Evolutionary conservation across 202 grass and related monocot species (phyloP).

Genomic region (Cymbopogon flexuosus): DNA sequence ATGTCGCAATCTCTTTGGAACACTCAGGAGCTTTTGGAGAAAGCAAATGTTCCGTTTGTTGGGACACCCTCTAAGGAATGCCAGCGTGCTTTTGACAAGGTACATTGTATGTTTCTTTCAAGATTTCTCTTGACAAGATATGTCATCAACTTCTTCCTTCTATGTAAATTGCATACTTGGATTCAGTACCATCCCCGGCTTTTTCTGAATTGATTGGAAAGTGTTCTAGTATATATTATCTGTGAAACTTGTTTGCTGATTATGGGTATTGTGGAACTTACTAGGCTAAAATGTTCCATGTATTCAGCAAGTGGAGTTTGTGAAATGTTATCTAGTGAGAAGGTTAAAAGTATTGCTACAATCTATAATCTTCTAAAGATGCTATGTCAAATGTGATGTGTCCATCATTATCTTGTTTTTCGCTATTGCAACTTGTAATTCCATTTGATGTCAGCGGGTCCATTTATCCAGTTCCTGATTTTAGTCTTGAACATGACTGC

Average conservation of each 20-base stretch:
- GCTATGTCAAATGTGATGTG: background rate
- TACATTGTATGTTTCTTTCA: slow-evolving; percentile 32
- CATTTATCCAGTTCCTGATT: slow-evolving; percentile 9
- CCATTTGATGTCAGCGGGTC: slow-evolving; percentile 6
- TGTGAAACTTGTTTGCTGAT: background rate
- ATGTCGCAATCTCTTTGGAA: slow-evolving; percentile 16
- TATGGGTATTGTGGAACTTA: background rate
- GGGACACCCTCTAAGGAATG: slow-evolving; percentile 63
- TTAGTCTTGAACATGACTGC: slow-evolving; percentile 31
- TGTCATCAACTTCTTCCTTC: background rate
- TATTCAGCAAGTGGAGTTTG: background rate
- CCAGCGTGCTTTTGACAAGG: slow-evolving; percentile 77
- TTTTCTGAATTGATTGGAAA: background rate
- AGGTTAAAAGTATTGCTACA: background rate
- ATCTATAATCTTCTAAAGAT: background rate
- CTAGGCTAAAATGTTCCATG: background rate
- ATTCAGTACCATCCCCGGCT: background rate
- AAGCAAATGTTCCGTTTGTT: slow-evolving; percentile 76
- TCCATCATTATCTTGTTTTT: background rate
- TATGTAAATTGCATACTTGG: slow-evolving; percentile 7
- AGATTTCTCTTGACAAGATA: background rate
- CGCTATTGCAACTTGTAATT: background rate
- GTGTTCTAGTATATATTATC: background rate
- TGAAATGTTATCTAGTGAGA: background rate
- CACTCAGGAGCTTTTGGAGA: slow-evolving; percentile 76